These are phyloP conservation scores for Colletotrichum sp. DNA, from an alignment of 2,329 filamentous ascomycete species.

Conservation along the genomic window DNA sequence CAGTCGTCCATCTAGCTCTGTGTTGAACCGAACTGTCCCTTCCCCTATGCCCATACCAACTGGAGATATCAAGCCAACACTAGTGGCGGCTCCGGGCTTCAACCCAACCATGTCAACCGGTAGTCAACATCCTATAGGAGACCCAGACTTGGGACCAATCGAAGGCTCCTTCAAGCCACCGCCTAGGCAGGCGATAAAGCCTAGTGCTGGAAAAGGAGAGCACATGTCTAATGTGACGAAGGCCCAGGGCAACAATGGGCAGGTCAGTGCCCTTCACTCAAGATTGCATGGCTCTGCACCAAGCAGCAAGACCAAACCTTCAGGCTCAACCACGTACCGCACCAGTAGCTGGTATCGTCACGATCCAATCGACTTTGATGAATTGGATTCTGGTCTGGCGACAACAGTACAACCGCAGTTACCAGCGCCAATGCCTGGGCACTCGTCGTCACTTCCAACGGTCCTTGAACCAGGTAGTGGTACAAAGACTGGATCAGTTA, in stretches of 20 bases:
- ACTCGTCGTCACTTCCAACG: neutral
- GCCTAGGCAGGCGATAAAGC: neutral
- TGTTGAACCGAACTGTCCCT: neutral
- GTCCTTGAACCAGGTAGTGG: neutral
- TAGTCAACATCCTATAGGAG: neutral
- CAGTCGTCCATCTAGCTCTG: neutral
- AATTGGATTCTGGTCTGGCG: neutral
- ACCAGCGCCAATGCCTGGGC: neutral
- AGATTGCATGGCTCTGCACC: neutral
- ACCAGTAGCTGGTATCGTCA: neutral
- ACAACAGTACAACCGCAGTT: neutral
- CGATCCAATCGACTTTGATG: neutral
- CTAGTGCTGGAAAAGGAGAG: fast-evolving
- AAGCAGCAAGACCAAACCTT: neutral
- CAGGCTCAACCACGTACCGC: neutral
- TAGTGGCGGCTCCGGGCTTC: no score
- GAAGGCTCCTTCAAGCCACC: neutral
- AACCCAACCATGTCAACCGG: neutral
- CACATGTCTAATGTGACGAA: neutral
- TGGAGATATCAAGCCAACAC: neutral
- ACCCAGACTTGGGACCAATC: neutral
- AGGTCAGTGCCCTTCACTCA: neutral
- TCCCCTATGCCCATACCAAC: neutral
- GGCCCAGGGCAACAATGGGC: neutral
- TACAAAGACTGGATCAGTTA: neutral